Percentiles rank a stretch among this genome's conserved stretches.
Conservation (phyloP, 306 rosid genomes). For the Vachellia pachyceras region DNA sequence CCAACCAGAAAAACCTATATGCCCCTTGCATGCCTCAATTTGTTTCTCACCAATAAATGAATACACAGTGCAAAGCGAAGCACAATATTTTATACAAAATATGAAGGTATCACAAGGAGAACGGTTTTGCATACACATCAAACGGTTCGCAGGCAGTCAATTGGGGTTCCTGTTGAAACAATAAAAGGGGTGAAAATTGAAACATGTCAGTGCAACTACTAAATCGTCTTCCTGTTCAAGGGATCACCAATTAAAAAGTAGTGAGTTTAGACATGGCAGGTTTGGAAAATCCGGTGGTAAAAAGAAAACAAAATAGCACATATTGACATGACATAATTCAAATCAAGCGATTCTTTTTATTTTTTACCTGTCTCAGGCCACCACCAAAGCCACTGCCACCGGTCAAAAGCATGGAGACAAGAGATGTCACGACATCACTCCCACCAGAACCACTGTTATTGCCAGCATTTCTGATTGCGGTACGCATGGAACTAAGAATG, state of each 20-base stretch:
- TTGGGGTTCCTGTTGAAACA: constrained; percentile 89
- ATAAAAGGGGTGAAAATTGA: constrained; percentile 22
- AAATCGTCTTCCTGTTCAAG: background rate
- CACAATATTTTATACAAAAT: constrained; percentile 18
- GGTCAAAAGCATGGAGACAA: constrained; percentile 66
- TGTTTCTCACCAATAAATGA: constrained; percentile 17
- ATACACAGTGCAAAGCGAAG: constrained; percentile 15
- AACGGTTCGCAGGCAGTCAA: constrained; percentile 78
- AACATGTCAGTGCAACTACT: constrained; percentile 35
- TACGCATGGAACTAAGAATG: constrained; percentile 82
- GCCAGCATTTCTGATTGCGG: constrained; percentile 67
- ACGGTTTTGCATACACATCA: constrained; percentile 80
- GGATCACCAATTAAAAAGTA: background rate
- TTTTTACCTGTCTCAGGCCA: constrained; percentile 69
- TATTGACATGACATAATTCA: background rate
- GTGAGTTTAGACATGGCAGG: background rate
- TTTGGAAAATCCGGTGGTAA: background rate
- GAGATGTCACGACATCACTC: constrained; percentile 58
- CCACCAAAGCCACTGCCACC: constrained; percentile 67
- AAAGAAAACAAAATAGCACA: constrained; percentile 24
- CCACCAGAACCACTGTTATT: constrained; percentile 49
- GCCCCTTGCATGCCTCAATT: constrained; percentile 30
- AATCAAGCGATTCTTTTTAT: constrained; percentile 1
- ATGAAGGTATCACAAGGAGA: constrained; percentile 56
- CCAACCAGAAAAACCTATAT: background rate